Percentiles rank a stretch among this genome's conserved stretches.
These are phyloP conservation scores for Puccinia polysora DNA, from an alignment of 1,284 basidiomycete genomes.

Conservation along the genomic window DNA sequence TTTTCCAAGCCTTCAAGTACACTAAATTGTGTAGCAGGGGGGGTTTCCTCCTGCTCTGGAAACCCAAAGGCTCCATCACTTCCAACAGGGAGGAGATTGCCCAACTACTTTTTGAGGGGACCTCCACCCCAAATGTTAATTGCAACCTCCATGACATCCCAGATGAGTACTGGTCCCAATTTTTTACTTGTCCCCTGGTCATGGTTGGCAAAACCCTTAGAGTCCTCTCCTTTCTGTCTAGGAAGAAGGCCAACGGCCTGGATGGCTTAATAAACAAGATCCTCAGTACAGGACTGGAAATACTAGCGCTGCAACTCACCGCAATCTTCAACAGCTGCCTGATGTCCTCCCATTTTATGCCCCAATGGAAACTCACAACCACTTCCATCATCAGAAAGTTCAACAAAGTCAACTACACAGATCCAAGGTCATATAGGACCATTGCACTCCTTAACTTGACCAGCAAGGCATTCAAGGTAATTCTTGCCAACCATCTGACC, in stretches of 20 bases:
- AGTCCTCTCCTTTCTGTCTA: not conserved
- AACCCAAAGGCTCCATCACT: not conserved
- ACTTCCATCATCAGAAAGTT: slow-evolving; percentile 5
- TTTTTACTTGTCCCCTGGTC: not conserved
- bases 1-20: not conserved
- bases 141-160: not conserved
- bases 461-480: not conserved
- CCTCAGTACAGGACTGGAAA: not conserved
- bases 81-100: not conserved
- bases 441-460: not conserved
- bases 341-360: not conserved
- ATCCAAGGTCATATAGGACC: not conserved
- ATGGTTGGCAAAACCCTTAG: not conserved
- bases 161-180: not conserved
- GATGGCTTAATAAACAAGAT: no score
- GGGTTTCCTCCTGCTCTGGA: not conserved
- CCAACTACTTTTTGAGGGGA: not conserved
- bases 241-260: not conserved
- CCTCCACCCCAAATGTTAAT: not conserved
- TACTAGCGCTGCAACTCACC: not conserved
- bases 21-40: not conserved
- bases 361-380: not conserved
- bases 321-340: not conserved
- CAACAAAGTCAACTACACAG: not conserved
- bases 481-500: not conserved